Conservation (phyloP, 306 rosid species). For the Parietaria judaica region DNA sequence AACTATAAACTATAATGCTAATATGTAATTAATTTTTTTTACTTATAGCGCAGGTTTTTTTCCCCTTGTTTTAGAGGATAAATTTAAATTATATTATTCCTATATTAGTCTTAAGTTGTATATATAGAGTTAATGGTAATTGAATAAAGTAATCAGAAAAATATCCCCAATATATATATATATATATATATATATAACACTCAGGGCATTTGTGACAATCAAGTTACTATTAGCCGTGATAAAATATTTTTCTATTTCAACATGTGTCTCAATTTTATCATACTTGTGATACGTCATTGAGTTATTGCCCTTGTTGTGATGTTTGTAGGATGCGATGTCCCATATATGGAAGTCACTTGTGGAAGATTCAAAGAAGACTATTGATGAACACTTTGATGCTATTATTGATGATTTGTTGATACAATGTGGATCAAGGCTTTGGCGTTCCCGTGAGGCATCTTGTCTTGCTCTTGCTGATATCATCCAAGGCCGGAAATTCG, state of each 20-base stretch:
- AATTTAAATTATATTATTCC: too few species aligned
- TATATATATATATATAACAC: too few species aligned
- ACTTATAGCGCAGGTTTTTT: too few species aligned
- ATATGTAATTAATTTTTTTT: too few species aligned
- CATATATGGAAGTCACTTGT: conserved; percentile 97
- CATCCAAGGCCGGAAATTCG: conserved; percentile 77
- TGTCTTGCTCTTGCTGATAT: conserved; percentile 91
- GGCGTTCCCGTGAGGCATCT: conserved; percentile 96
- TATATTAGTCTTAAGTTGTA: too few species aligned
- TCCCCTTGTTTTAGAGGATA: too few species aligned
- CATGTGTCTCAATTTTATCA: background rate
- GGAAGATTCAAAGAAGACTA: conserved; percentile 85
- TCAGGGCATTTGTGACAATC: background rate
- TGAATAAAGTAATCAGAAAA: too few species aligned
- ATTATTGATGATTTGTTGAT: conserved; percentile 67
- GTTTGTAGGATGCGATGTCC: conserved; percentile 85
- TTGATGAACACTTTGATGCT: conserved; percentile 75
- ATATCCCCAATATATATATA: too few species aligned
- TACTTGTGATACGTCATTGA: conserved; percentile 2
- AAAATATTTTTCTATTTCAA: background rate
- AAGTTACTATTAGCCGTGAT: background rate
- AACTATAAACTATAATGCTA: too few species aligned
- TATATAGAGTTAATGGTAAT: too few species aligned
- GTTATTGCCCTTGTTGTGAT: conserved; percentile 18
- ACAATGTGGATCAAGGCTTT: conserved; percentile 93